Evolutionary conservation across 176 grass and related monocot species (phyloP), one percentile per base, ranked within the genome.

Genomic region (Phoenix dactylifera): DNA sequence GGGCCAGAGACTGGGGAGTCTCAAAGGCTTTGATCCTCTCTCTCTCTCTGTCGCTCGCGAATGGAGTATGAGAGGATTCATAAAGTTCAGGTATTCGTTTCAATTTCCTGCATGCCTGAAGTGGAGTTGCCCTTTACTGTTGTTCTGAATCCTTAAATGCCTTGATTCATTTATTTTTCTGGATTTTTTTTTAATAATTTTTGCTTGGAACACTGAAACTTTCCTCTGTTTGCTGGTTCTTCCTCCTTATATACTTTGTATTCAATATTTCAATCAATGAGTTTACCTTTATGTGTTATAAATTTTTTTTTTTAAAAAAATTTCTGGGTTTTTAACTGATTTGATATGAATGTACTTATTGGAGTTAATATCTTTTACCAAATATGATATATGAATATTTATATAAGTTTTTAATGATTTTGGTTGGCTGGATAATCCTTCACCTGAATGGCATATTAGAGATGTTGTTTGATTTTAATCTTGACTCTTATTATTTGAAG

Each of bases 61-160:
- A 92, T 92, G 93, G 93, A 75, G 49, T 97, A 97, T 50, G 87
- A 92, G 84, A 88, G 87, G 77, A 98, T 98, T 72, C 84, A 86
- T 81, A 81, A 88, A 35, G 72, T 74, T 64, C 84, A 98, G 93
- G 93, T 95, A 71, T 57, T 17, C 15, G n/a, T 6, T 18, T 25
- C 25, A 57, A 17, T n/a, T 69, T 18, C 1, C 51, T 59, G 17
- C 12, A 16, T 18, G 10, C 22, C 3, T 17, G 58, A n/a, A 18
- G 17, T 50, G 60, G 18, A 49, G 32, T 29, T 15, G 23, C 23
- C 4, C 18, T 26, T n/a, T 4, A 66, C 63, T 65, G 63, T 65
- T 3, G 15, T 23, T 12, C 50, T 30, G 20, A 54, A 28, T 66
- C 52, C 52, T 66, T 54, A 19, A 29, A 66, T 50, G 29, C 35